Evolutionary conservation across 257 asterid genomes (phyloP), one percentile per base, ranked within the genome.

Genomic region (Lavandula angustifolia): DNA sequence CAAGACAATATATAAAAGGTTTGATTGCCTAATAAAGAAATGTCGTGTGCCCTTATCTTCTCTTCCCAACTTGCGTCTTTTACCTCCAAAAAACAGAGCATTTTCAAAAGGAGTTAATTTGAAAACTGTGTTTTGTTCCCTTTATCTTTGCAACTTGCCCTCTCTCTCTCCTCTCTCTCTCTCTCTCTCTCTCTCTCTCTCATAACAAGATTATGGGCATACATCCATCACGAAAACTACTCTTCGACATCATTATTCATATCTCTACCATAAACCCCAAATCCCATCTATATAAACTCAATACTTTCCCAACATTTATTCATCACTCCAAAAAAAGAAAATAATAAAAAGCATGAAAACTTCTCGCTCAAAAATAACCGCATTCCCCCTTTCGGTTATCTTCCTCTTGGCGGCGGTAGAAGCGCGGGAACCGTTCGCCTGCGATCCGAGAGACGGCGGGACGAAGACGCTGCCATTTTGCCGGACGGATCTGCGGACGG

Each of bases 371-470:
- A 37, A 56, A 29, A 54, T 41, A 64, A 61, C 76, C 64, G 16
- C 62, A 17, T 60, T 67, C 12, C 54, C 77, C 75, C 47, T 55
- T 60, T 32, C 58, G 46, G 6, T 66, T 11, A 52, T 72, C 4
- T 58, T 78, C 55, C 18, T 67, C 62, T 6, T 54, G 12, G 4
- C 65, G 34, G 64, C 65, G n/a, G 72, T n/a, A 6, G 62, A 50
- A 14, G 67, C 75, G 33, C 79, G 87, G 48, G 79, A 78, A n/a
- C 81, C 96, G 1, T 85, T 85, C 68, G 95, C 96, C 49, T 91
- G 95, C 63, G 85, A 82, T 68, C 79, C 81, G 2, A 33, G 43
- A 27, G 76, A 87, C 53, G 27, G 64, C 10, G 65, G 58, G 3
- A 71, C 82, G 7, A 78, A 62, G 42, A 56, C 60, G 10, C 73